Evolutionary conservation across 306 rosid species (phyloP).

Genomic region (Medicago ruthenica): DNA sequence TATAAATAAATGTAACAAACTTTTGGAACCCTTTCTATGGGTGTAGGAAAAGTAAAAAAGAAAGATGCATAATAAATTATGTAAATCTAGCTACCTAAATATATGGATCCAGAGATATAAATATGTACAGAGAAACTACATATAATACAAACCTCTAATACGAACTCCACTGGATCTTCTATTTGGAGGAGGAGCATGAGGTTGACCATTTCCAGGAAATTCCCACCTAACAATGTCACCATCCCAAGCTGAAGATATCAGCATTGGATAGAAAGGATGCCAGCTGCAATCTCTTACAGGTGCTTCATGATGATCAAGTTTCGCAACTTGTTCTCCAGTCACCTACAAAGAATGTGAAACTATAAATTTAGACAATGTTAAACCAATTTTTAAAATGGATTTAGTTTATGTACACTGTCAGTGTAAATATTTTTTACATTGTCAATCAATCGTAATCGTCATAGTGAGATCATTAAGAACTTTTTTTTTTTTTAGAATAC

Average conservation of each 20-base stretch:
- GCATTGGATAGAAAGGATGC: conserved; percentile 61
- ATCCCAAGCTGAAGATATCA: conserved; percentile 61
- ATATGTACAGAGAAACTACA: conserved; percentile 37
- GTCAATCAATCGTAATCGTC: too few relatives aligned
- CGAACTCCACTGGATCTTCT: conserved; percentile 37
- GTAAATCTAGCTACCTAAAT: conserved; percentile 15
- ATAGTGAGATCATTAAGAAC: not conserved
- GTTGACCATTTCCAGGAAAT: conserved; percentile 50
- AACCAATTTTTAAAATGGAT: not conserved
- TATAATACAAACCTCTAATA: conserved; percentile 41
- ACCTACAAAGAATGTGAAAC: conserved; percentile 44
- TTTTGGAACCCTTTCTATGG: conserved; percentile 18
- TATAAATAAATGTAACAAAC: conserved; percentile 27
- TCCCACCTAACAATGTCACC: conserved; percentile 67
- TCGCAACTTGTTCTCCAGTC: conserved; percentile 63
- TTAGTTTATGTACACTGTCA: not conserved
- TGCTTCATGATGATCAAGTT: conserved; percentile 57
- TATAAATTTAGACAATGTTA: not conserved
- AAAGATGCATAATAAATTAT: conserved; percentile 15
- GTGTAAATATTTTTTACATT: too few relatives aligned
- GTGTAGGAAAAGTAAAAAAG: not conserved
- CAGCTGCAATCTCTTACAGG: conserved; percentile 66
- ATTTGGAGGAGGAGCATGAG: conserved; percentile 34
- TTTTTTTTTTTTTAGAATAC: not conserved
- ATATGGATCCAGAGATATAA: conserved; percentile 1